Evolutionary conservation across 1,139 yeast genomes (phyloP).

Genomic region (Kluyveromyces sp.): DNA sequence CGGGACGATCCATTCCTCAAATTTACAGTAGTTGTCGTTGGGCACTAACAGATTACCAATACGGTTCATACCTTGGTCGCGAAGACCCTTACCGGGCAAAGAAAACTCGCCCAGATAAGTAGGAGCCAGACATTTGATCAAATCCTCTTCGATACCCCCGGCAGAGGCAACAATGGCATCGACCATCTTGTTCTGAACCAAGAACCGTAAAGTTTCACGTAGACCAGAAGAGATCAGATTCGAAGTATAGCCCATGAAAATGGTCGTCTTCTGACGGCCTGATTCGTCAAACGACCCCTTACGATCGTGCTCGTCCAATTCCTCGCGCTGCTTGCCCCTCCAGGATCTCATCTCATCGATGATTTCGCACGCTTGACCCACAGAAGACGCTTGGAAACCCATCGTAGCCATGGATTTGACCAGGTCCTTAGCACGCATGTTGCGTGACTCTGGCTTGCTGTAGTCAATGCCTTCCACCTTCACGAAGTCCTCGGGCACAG

Average conservation of each 20-base stretch:
- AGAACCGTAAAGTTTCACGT: constrained; percentile 79
- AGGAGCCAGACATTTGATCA: constrained; percentile 92
- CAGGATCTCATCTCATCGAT: constrained; percentile 86
- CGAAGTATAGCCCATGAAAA: constrained; percentile 95
- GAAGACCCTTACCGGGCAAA: constrained; percentile 68
- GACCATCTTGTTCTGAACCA: constrained; percentile 91
- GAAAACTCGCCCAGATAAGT: constrained; percentile 90
- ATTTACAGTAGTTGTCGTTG: constrained; percentile 92
- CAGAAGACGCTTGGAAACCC: constrained; percentile 97
- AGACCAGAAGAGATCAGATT: constrained; percentile 91
- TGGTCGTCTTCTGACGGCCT: constrained; percentile 79
- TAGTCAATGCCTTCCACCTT: constrained; percentile 86
- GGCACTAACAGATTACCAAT: constrained; percentile 96
- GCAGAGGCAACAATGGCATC: constrained; percentile 93
- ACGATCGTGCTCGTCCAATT: constrained; percentile 59
- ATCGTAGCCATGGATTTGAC: constrained; percentile 77
- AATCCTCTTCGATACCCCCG: constrained; percentile 96
- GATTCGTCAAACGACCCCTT: constrained; percentile 74
- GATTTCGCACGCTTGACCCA: constrained; percentile 83
- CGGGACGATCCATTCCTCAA: constrained; percentile 98
- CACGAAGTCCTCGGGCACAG: constrained; percentile 73
- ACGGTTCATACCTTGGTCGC: constrained; percentile 95
- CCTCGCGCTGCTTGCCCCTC: constrained; percentile 72
- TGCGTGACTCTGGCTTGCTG: constrained; percentile 57
- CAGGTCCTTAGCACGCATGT: constrained; percentile 73